These are phyloP conservation scores for Heliamphora ciliata DNA, from an alignment of 179 eudicot species.

Conservation along the genomic window DNA sequence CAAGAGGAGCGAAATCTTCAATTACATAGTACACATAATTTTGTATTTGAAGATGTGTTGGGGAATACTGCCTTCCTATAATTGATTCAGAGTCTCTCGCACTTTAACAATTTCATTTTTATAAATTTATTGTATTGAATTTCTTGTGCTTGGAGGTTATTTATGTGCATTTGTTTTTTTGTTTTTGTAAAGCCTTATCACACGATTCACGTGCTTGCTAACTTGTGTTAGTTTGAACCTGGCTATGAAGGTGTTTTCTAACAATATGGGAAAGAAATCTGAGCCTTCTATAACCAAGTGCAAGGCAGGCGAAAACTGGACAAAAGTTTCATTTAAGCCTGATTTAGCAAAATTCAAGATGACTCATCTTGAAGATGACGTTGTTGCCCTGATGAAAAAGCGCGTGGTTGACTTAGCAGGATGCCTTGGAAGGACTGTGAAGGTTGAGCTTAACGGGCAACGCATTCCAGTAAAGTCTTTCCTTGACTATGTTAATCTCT, in stretches of 20 bases:
- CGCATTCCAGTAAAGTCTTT: conserved; percentile 69
- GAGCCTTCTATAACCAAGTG: conserved; percentile 57
- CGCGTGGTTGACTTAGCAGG: conserved; percentile 83
- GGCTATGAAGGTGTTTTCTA: conserved; percentile 50
- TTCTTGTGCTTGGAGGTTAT: no score
- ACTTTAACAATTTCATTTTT: no score
- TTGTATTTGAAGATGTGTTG: no score
- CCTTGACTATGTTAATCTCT: conserved; percentile 62
- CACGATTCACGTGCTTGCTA: neutral
- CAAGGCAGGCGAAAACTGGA: conserved; percentile 79
- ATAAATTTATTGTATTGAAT: no score
- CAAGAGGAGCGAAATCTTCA: no score
- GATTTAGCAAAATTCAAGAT: conserved; percentile 74
- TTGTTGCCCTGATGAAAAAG: conserved; percentile 85
- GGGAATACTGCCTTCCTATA: no score
- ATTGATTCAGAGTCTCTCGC: no score
- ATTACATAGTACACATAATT: no score
- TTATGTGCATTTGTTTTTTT: no score
- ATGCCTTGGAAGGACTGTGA: conserved; percentile 73
- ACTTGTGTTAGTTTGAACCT: neutral
- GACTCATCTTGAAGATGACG: conserved; percentile 72
- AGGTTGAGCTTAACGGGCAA: conserved; percentile 58
- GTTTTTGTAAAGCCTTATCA: neutral
- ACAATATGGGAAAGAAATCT: conserved; percentile 71
- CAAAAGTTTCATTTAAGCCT: conserved; percentile 82